Evolutionary conservation across 805 yeast species (phyloP).

Genomic region (Starmerella potacharoeniae): DNA sequence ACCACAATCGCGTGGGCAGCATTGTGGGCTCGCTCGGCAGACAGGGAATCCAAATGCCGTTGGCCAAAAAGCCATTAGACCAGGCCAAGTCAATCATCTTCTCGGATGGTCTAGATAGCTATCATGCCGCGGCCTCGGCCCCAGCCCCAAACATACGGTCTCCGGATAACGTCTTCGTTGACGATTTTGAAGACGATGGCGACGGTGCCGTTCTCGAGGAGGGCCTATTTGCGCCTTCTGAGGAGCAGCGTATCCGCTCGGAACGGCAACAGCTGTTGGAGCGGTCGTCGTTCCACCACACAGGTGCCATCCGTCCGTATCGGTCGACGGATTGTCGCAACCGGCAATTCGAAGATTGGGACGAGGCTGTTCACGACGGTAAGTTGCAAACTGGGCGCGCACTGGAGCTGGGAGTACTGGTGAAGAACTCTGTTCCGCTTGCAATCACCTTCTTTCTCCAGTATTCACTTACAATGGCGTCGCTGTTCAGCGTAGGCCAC

Average conservation of each 20-base stretch:
- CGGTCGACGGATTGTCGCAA: background rate
- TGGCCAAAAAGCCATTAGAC: constrained; percentile 8
- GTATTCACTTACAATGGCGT: constrained; percentile 61
- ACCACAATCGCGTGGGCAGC: constrained; percentile 13
- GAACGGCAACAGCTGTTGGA: constrained; percentile 27
- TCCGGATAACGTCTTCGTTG: background rate
- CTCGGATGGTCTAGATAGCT: constrained; percentile 14
- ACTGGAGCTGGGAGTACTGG: constrained; percentile 25
- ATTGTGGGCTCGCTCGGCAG: constrained; percentile 21
- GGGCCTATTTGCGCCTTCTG: constrained; percentile 24
- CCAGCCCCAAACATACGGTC: no score
- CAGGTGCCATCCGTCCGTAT: background rate
- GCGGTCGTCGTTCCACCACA: background rate
- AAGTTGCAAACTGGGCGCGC: constrained; percentile 22
- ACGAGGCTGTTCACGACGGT: constrained; percentile 26
- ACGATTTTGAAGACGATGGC: constrained; percentile 8
- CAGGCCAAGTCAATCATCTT: constrained; percentile 13
- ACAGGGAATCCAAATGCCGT: constrained; percentile 16
- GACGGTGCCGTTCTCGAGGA: constrained; percentile 23
- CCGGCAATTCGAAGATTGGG: constrained; percentile 24
- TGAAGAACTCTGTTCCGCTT: constrained; percentile 38
- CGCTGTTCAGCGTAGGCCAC: constrained; percentile 75
- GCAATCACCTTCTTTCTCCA: constrained; percentile 61
- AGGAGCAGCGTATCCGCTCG: constrained; percentile 23
- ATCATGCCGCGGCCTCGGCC: background rate